phyloP scores from a whole-genome alignment of 345 rosid genomes.

The Physaria fendleri region DNA sequence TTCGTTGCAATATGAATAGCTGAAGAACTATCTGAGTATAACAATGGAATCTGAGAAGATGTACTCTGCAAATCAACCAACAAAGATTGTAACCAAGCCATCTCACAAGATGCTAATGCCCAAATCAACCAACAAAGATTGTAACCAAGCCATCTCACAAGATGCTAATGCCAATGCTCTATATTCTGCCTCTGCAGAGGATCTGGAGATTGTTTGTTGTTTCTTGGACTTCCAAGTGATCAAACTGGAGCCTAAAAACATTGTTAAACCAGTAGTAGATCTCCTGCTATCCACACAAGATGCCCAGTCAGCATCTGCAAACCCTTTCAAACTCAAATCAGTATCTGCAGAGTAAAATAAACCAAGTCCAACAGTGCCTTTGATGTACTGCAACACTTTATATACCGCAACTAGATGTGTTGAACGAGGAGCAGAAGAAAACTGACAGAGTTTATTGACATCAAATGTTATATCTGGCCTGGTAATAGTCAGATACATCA shows the following conservation, averaged over 20 bases:
- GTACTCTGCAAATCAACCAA: background rate
- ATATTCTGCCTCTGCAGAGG: background rate
- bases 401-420: background rate
- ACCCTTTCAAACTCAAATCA: background rate
- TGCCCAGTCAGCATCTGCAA: background rate
- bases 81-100: background rate
- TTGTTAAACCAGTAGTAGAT: background rate
- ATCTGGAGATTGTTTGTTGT: background rate
- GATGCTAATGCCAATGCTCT: background rate
- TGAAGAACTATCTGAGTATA: background rate
- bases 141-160: background rate
- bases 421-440: background rate
- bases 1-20: background rate
- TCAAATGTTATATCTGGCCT: background rate
- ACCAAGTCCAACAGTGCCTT: background rate
- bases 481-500: background rate
- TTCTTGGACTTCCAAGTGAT: background rate
- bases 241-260: background rate
- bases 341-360: background rate
- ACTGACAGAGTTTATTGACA: background rate
- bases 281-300: background rate
- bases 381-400: background rate
- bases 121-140: no score
- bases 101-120: background rate
- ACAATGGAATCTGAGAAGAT: background rate